Conservation (phyloP, 257 asterid species). For the Cynanchum wilfordii region DNA sequence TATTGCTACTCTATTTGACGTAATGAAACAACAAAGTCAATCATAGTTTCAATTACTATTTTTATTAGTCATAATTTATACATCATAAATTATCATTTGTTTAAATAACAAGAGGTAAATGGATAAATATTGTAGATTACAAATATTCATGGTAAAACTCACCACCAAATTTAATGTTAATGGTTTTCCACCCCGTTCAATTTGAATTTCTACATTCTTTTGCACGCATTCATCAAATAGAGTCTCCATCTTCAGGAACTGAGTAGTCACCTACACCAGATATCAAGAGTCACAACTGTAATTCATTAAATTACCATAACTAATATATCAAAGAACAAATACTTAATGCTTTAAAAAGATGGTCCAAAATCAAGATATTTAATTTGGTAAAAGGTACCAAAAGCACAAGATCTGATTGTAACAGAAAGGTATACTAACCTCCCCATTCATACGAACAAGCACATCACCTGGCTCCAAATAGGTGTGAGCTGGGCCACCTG, state of each 20-base stretch:
- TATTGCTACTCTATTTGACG: neutral
- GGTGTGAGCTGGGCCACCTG: slow-evolving; percentile 90
- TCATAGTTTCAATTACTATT: neutral
- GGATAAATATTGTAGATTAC: neutral
- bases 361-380: neutral
- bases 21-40: neutral
- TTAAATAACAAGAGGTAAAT: neutral
- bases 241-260: slow-evolving; percentile 83
- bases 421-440: slow-evolving; percentile 44
- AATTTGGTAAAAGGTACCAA: neutral
- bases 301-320: slow-evolving; percentile 8
- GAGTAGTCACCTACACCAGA: slow-evolving; percentile 78
- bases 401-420: neutral
- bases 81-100: neutral
- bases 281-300: slow-evolving; percentile 21
- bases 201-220: slow-evolving; percentile 68
- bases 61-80: neutral
- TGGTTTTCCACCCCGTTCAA: slow-evolving; percentile 96
- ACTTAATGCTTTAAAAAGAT: neutral
- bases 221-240: slow-evolving; percentile 85
- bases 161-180: slow-evolving; percentile 69
- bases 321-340: neutral
- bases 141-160: slow-evolving; percentile 21
- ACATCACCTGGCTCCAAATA: slow-evolving; percentile 98
- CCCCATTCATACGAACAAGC: slow-evolving; percentile 85